phyloP scores from a whole-genome alignment of 257 asterid species.

The Solanum boliviense region DNA sequence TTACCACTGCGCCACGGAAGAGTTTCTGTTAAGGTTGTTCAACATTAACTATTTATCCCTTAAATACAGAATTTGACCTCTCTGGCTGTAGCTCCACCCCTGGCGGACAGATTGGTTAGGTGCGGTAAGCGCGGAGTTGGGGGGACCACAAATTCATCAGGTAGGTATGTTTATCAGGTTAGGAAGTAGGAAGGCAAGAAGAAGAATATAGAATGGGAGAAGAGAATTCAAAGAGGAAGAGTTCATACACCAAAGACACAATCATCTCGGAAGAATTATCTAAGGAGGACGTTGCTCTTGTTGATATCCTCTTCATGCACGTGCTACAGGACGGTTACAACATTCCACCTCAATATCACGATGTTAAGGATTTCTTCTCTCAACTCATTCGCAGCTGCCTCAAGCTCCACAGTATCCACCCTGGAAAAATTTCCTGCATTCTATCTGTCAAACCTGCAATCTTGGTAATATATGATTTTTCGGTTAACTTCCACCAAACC shows the following conservation, averaged over 20 bases:
- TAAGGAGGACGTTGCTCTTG: neutral
- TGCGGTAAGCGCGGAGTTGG: too few relatives aligned
- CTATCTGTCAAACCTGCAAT: constrained; percentile 48
- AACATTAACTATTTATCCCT: too few relatives aligned
- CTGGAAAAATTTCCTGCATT: constrained; percentile 60
- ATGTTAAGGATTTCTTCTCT: constrained; percentile 14
- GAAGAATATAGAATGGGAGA: neutral
- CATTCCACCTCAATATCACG: constrained; percentile 25
- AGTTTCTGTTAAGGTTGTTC: too few relatives aligned
- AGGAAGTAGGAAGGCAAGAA: neutral
- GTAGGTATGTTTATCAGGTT: too few relatives aligned
- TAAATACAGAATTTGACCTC: too few relatives aligned
- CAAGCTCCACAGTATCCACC: constrained; percentile 32
- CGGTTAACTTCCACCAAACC: neutral
- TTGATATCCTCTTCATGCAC: neutral
- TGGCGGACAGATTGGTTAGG: too few relatives aligned
- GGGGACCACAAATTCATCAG: too few relatives aligned
- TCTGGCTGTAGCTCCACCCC: too few relatives aligned
- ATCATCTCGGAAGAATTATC: constrained; percentile 9
- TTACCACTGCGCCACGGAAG: too few relatives aligned
- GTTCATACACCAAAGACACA: neutral
- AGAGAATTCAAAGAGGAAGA: neutral
- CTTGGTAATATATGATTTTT: constrained; percentile 30
- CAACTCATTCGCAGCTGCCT: neutral
- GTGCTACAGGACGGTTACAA: constrained; percentile 14